A percentile compares a stretch with the other conserved stretches of the same genome.
Evolutionary conservation across 805 yeast genomes (phyloP).

Genomic region (Candida montana): DNA sequence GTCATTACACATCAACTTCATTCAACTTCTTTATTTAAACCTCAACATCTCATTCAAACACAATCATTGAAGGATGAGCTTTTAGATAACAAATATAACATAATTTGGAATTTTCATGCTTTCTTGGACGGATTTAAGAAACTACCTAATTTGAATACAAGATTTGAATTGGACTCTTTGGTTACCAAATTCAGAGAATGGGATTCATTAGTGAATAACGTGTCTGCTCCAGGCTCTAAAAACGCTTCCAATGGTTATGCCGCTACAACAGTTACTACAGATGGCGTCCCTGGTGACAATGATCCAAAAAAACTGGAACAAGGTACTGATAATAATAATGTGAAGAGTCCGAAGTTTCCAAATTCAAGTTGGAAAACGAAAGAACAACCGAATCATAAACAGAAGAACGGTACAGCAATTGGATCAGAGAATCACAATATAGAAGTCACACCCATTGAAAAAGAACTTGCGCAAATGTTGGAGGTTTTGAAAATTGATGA

Average conservation of each 20-base stretch:
- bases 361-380: not conserved
- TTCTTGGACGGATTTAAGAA: conserved; percentile 29
- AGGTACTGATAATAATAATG: too few relatives aligned
- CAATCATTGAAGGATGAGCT: not conserved
- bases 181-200: conserved; percentile 12
- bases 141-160: conserved; percentile 28
- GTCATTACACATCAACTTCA: conserved; percentile 5
- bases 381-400: not conserved
- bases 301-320: too few relatives aligned
- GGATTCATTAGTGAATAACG: conserved; percentile 9
- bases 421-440: not conserved
- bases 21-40: conserved; percentile 21
- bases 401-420: too few relatives aligned
- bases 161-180: conserved; percentile 8
- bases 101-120: conserved; percentile 40
- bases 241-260: too few relatives aligned
- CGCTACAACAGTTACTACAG: too few relatives aligned
- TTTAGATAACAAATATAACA: conserved; percentile 31
- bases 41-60: not conserved
- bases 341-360: too few relatives aligned
- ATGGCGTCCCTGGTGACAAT: too few relatives aligned
- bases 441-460: conserved; percentile 1
- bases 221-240: too few relatives aligned
- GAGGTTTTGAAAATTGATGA: conserved; percentile 24
- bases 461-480: conserved; percentile 21